phyloP scores from a whole-genome alignment of 257 asterid species.

The Solanum etuberosum region DNA sequence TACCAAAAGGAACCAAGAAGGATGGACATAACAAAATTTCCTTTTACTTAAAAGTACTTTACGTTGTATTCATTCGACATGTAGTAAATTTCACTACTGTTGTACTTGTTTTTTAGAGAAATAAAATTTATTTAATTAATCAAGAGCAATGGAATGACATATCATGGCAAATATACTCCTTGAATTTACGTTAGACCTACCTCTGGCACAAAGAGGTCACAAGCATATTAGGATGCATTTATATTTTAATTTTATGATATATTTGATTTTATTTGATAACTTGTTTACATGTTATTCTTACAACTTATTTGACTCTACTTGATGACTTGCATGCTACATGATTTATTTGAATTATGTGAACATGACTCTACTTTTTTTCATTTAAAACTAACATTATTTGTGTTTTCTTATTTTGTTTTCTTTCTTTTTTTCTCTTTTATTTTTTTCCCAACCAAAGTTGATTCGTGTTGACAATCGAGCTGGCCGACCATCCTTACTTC shows the following conservation, averaged over 20 bases:
- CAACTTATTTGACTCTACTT: background rate
- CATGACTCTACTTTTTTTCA: background rate
- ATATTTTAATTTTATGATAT: too few species aligned
- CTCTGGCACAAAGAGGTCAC: background rate
- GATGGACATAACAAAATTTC: background rate
- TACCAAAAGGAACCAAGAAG: background rate
- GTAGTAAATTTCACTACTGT: too few species aligned
- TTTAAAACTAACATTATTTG: background rate
- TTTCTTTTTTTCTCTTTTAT: too few species aligned
- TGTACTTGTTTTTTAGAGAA: background rate
- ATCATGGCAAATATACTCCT: background rate
- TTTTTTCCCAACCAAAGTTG: background rate
- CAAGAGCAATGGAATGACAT: background rate
- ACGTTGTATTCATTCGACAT: background rate
- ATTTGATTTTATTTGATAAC: background rate
- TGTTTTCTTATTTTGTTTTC: too few species aligned
- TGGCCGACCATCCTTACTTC: background rate
- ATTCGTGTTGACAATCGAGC: background rate
- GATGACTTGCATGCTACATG: background rate
- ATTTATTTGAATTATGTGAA: too few species aligned
- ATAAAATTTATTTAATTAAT: background rate
- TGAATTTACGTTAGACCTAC: background rate
- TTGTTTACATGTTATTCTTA: too few species aligned
- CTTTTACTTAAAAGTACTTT: background rate
- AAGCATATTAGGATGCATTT: background rate